phyloP scores from a whole-genome alignment of 1,284 basidiomycete genomes.

The Rhodotorula sp. region DNA sequence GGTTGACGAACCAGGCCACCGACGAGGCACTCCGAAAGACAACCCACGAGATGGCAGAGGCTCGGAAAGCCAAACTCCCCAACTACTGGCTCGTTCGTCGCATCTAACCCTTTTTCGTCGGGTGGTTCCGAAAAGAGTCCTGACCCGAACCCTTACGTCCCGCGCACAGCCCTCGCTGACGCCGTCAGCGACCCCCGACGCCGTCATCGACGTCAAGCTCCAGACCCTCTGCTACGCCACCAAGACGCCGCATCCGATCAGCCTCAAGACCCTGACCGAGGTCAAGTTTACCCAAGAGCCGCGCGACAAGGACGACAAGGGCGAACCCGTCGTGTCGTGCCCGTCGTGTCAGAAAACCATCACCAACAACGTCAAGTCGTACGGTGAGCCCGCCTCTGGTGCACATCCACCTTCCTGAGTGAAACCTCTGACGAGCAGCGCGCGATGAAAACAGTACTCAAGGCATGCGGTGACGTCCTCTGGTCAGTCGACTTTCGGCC shows the following conservation, averaged over 20 bases:
- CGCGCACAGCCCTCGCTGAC: conserved; percentile 65
- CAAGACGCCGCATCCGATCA: conserved; percentile 66
- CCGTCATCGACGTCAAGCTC: conserved; percentile 75
- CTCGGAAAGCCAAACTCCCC: conserved; percentile 79
- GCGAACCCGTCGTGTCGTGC: conserved; percentile 66
- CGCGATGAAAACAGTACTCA: conserved; percentile 26
- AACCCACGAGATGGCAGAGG: conserved; percentile 72
- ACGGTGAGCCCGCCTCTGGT: conserved; percentile 53
- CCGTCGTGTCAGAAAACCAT: conserved; percentile 83
- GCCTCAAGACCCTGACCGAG: conserved; percentile 42
- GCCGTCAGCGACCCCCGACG: conserved; percentile 64
- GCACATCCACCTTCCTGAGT: too few relatives aligned
- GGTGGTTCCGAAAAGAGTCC: too few relatives aligned
- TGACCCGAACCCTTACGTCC: too few relatives aligned
- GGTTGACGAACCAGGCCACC: conserved; percentile 72
- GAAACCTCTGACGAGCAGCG: not conserved
- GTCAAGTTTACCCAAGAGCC: conserved; percentile 50
- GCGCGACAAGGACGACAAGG: conserved; percentile 53
- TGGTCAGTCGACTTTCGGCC: conserved; percentile 23
- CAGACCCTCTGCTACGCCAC: conserved; percentile 82
- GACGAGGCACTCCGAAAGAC: conserved; percentile 76
- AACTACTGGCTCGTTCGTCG: conserved; percentile 76
- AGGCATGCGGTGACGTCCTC: conserved; percentile 43
- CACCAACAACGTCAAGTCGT: conserved; percentile 70
- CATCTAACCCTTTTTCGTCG: not conserved